Base-by-base conservation (phyloP, 257 asterid species). In the Solanum boliviense region DNA sequence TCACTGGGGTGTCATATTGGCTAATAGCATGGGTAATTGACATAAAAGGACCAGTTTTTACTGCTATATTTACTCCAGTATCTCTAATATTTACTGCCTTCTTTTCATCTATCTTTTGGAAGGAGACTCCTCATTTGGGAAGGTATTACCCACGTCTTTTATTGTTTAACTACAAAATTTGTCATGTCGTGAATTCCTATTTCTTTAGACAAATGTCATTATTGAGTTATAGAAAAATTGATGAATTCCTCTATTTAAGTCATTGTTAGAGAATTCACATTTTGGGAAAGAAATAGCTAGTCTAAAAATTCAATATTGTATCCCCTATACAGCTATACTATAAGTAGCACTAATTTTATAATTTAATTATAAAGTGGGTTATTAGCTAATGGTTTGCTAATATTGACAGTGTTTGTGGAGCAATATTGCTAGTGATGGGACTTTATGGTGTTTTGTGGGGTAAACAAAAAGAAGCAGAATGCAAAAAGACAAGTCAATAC, bases 121-220 rank as follows among this genome's bases (percentile, higher is more conserved):
- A 91, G 38, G 96, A 94, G 88, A 93, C 90, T 88, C 93, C 94
- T 81, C 92, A 92, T 23, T 90, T 90, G 94, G 95, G 95, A 93
- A 91, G 95, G 96, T 93, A 52, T 56, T 9, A 78, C 2, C 21
- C 0, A 52, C 9, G 23, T 16, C 20, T 52, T 52, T 52, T 52
- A 52, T 18, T 52, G 60, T 52, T 52, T 52, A 52, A 52, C 60
- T 16, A 52, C 3, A 16, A 52, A 52, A 52, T 52, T 52, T 0
- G 3, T 52, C 60, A 1, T 16, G 0, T 16, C 23, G 4, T 16
- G 21, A 52, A 52, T 52, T 52, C 3, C 23, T 5, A 52, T 52
- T 52, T 52, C 23, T 71, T 71, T 32, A 71, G 39, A 32, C 79
- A 18, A 72, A 18, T 4, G 44, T 34, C 16, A 72, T 72, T 16